Evolutionary conservation across 2,329 filamentous ascomycete species (phyloP), one percentile per base, ranked within the genome.

Genomic region (Xylariaceae sp.): DNA sequence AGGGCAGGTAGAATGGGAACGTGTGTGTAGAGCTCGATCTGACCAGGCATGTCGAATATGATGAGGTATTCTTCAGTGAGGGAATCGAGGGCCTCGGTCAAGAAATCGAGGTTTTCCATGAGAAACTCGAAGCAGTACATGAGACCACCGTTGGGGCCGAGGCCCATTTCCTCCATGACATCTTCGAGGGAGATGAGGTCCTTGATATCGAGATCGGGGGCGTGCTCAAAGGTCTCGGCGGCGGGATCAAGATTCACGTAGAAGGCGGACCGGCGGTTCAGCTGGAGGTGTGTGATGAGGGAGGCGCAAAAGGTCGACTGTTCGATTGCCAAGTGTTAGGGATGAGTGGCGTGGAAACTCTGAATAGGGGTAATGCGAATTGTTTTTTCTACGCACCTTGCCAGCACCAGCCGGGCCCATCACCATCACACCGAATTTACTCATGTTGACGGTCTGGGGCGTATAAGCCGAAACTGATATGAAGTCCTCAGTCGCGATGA

Each of bases 201-300:
- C 69, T 90, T 90, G 52, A 92, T 96, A 71, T 97, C 92, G 64
- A 96, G 86, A 62, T 86, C 79, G 10, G 88, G 94, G 67, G 90
- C 82, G 77, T 96, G 96, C 70, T 88, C 87, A 75, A 99, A 97
- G 53, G 87, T 82, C 76, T 97, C 92, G 72, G 94, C 94, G 58
- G 94, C 94, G 5, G 94, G 94, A 74, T 99, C 94, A 70, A 99
- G 90, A 77, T 99, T 99, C 73, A 99, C 88, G 77, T 97, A 99
- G 82, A 95, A 96, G 75, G 89, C 90, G 53, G 92, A 95, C n/a
- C 92, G 89, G 58, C 90, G 89, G 75, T 90, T 92, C 72, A 92
- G 89, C 69, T 90, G 87, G 30, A 97, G 87, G 71, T 97, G 91
- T 62, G 94, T 92, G 73, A 97, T 97, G 69, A 99, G 83, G 67